Evolutionary conservation across 1,139 yeast species (phyloP).

Genomic region (Waltiozyma sp.): DNA sequence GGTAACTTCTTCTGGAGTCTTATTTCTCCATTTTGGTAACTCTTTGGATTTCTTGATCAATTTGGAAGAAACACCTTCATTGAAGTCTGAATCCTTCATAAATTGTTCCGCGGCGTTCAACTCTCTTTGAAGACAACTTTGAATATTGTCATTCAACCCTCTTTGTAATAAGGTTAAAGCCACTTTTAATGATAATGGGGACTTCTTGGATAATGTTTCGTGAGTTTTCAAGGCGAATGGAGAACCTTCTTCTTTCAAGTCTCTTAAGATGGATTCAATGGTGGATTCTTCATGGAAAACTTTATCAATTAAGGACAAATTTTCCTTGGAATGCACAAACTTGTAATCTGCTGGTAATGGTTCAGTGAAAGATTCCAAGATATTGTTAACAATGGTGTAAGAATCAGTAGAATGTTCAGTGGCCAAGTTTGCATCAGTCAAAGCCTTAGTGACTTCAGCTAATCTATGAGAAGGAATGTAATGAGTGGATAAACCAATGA

Average conservation of each 20-base stretch:
- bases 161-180: slow-evolving; percentile 60
- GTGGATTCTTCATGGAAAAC: slow-evolving; percentile 43
- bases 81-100: slow-evolving; percentile 46
- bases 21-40: slow-evolving; percentile 29
- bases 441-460: slow-evolving; percentile 49
- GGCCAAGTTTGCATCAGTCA: slow-evolving; percentile 34
- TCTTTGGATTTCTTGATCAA: slow-evolving; percentile 53
- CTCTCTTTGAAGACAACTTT: slow-evolving; percentile 62
- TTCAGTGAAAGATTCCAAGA: slow-evolving; percentile 64
- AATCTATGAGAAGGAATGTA: slow-evolving; percentile 61
- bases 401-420: slow-evolving; percentile 5
- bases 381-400: slow-evolving; percentile 41
- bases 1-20: slow-evolving; percentile 27
- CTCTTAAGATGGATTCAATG: slow-evolving; percentile 51
- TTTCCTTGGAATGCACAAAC: slow-evolving; percentile 46
- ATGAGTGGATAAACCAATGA: slow-evolving; percentile 86
- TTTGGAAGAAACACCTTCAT: slow-evolving; percentile 67
- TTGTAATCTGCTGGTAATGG: slow-evolving; percentile 56
- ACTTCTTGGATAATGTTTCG: slow-evolving; percentile 40
- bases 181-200: slow-evolving; percentile 72
- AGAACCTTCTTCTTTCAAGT: slow-evolving; percentile 26
- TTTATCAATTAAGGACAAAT: slow-evolving; percentile 52
- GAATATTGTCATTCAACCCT: slow-evolving; percentile 49
- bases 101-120: slow-evolving; percentile 69
- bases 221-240: slow-evolving; percentile 57